A percentile compares a stretch with the other conserved stretches of the same genome.
phyloP scores from a whole-genome alignment of 805 yeast genomes.

The Barnettozyma pratensis region DNA sequence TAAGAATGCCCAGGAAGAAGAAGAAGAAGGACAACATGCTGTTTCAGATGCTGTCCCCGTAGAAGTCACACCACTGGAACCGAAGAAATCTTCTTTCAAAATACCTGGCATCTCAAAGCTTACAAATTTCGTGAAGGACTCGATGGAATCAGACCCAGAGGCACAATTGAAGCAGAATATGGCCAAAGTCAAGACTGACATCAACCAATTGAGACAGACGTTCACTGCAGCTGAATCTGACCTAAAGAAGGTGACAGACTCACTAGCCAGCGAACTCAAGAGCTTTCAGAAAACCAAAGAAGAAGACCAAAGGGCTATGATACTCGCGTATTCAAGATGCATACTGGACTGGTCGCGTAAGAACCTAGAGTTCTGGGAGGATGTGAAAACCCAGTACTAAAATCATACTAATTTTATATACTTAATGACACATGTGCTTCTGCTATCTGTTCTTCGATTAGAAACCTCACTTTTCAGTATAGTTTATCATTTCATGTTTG shows the following conservation, averaged over 20 bases:
- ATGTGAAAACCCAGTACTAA: constrained; percentile 34
- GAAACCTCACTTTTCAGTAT: too few species aligned
- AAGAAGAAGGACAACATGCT: neutral
- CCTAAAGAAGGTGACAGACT: constrained; percentile 41
- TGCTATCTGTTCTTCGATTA: too few species aligned
- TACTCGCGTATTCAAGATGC: constrained; percentile 48
- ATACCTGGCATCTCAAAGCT: constrained; percentile 50
- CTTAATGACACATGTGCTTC: too few species aligned
- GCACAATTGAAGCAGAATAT: constrained; percentile 50
- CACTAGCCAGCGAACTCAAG: constrained; percentile 35
- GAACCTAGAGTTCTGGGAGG: constrained; percentile 64
- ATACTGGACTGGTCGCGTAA: constrained; percentile 63
- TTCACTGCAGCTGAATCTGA: constrained; percentile 50
- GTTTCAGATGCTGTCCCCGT: neutral
- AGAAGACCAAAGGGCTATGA: constrained; percentile 45
- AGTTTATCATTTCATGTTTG: constrained; percentile 1
- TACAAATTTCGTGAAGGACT: constrained; percentile 49
- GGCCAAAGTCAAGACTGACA: constrained; percentile 39
- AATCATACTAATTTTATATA: neutral
- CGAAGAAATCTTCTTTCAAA: constrained; percentile 36
- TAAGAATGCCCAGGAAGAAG: constrained; percentile 12
- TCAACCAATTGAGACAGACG: constrained; percentile 44
- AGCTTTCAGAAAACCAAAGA: constrained; percentile 46
- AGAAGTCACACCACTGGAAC: constrained; percentile 17
- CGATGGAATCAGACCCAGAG: constrained; percentile 64